Evolutionary conservation across 805 yeast species (phyloP).

Genomic region (Kodamaea kaohsiungensis): DNA sequence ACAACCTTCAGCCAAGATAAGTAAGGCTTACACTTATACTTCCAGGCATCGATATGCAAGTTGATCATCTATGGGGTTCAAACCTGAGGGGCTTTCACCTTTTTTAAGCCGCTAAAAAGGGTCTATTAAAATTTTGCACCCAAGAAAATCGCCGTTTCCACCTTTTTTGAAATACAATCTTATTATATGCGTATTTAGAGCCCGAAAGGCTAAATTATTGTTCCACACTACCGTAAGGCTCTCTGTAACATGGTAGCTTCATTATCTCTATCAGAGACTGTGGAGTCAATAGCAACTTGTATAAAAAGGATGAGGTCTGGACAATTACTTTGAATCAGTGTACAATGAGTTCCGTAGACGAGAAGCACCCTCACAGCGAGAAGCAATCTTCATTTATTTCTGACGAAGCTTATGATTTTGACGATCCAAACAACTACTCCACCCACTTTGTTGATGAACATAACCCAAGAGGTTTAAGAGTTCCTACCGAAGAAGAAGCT

Average conservation of each 20-base stretch:
- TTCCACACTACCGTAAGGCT: neutral
- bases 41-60: too few relatives aligned
- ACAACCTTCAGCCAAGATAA: too few relatives aligned
- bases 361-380: slow-evolving; percentile 3
- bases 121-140: too few relatives aligned
- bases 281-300: slow-evolving; percentile 17
- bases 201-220: neutral
- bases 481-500: slow-evolving; percentile 30
- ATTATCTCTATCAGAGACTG: neutral
- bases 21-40: too few relatives aligned
- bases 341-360: slow-evolving; percentile 4
- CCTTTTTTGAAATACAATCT: too few relatives aligned
- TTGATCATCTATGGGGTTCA: too few relatives aligned
- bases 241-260: neutral
- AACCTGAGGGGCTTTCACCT: too few relatives aligned
- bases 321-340: neutral
- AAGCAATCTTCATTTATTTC: slow-evolving; percentile 1
- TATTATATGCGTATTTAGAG: too few relatives aligned
- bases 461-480: slow-evolving; percentile 40
- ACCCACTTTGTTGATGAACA: slow-evolving; percentile 29
- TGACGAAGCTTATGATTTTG: slow-evolving; percentile 14
- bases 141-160: too few relatives aligned
- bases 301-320: neutral
- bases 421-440: slow-evolving; percentile 20
- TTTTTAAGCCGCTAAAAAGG: too few relatives aligned